A percentile compares a stretch with the other conserved stretches of the same genome.
These are phyloP conservation scores for Castanea crenata DNA, from an alignment of 306 rosid genomes.

Conservation along the genomic window DNA sequence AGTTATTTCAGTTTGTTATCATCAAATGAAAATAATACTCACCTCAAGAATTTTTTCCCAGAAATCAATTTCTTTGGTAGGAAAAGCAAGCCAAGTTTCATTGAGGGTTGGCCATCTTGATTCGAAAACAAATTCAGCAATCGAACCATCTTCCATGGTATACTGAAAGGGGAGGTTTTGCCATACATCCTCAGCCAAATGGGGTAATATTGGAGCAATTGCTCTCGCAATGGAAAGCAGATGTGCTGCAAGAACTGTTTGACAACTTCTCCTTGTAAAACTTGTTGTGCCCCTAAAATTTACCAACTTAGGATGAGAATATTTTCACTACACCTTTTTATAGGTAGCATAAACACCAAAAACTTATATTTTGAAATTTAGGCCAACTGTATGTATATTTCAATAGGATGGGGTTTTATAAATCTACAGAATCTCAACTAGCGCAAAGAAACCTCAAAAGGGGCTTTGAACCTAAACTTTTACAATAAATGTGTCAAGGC, in stretches of 20 bases:
- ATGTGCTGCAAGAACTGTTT: slow-evolving; percentile 91
- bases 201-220: slow-evolving; percentile 94
- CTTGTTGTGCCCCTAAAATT: slow-evolving; percentile 74
- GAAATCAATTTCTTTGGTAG: slow-evolving; percentile 64
- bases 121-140: slow-evolving; percentile 82
- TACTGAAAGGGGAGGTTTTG: slow-evolving; percentile 90
- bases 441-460: background rate
- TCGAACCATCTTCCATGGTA: slow-evolving; percentile 57
- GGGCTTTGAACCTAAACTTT: no score
- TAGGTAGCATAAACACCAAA: background rate
- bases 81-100: slow-evolving; percentile 67
- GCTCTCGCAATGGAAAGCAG: slow-evolving; percentile 72
- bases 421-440: background rate
- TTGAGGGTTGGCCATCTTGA: slow-evolving; percentile 87
- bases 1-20: background rate
- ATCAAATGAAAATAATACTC: slow-evolving; percentile 1
- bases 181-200: slow-evolving; percentile 99
- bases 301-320: background rate
- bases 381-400: background rate
- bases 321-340: background rate
- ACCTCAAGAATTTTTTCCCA: slow-evolving; percentile 95
- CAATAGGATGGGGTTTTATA: background rate
- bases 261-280: slow-evolving; percentile 91
- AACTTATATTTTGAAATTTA: background rate
- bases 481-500: background rate